Conservation (phyloP, 208 protist species). For the Acanthamoeba lenticulata region DNA sequence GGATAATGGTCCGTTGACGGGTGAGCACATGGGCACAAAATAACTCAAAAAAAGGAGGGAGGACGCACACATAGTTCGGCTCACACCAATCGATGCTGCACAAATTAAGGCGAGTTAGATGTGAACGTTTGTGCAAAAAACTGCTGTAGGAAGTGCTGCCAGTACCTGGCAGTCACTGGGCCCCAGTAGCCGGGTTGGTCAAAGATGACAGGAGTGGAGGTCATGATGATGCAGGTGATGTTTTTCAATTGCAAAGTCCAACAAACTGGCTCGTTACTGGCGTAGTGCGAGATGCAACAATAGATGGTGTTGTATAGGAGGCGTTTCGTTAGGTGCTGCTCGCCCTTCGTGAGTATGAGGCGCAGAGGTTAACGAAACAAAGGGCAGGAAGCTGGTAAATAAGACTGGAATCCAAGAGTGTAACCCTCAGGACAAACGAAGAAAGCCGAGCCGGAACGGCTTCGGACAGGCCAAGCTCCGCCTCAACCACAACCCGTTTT, state of each 20-base stretch:
- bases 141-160: neutral
- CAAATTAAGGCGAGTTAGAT: neutral
- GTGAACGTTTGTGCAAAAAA: neutral
- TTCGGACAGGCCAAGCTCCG: neutral
- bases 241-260: neutral
- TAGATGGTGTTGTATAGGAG: no score
- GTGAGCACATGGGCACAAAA: neutral
- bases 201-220: neutral
- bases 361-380: no score
- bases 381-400: no score
- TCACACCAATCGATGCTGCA: conserved; percentile 20
- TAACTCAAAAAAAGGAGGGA: neutral
- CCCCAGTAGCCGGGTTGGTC: neutral
- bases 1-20: neutral
- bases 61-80: neutral
- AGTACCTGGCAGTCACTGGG: neutral
- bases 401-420: no score
- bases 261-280: neutral
- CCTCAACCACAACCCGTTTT: no score
- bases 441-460: no score
- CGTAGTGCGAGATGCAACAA: no score
- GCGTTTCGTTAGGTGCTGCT: no score
- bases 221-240: neutral
- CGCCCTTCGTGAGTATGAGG: no score
- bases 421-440: no score